A percentile compares a stretch with the other conserved stretches of the same genome.
phyloP scores from a whole-genome alignment of 164 flowering plant genomes.

The Cinnamomum micranthum region DNA sequence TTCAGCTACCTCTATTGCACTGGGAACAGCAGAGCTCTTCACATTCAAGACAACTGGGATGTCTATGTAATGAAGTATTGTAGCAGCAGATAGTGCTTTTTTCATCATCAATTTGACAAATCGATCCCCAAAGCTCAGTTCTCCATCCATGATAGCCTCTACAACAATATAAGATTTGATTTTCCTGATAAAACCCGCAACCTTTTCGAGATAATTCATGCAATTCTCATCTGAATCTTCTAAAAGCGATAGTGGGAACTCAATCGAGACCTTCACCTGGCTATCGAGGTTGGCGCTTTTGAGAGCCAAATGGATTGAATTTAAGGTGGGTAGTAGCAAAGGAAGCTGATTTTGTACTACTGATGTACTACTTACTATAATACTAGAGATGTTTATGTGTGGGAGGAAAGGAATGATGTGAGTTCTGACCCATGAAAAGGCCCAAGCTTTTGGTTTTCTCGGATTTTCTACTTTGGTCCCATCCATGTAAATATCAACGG shows the following conservation, averaged over 20 bases:
- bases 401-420: constrained; percentile 18
- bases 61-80: constrained; percentile 21
- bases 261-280: constrained; percentile 32
- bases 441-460: constrained; percentile 16
- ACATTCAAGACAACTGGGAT: constrained; percentile 32
- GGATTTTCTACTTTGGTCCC: constrained; percentile 12
- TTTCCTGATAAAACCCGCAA: constrained; percentile 26
- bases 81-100: constrained; percentile 24
- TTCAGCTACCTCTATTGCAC: constrained; percentile 23
- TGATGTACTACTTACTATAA: constrained; percentile 11
- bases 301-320: constrained; percentile 32
- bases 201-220: constrained; percentile 17
- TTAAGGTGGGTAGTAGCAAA: constrained; percentile 28
- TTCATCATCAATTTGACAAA: constrained; percentile 25
- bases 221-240: constrained; percentile 18
- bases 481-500: constrained; percentile 39
- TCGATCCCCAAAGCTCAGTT: constrained; percentile 30
- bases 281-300: constrained; percentile 18
- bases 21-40: constrained; percentile 26
- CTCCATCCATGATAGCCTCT: constrained; percentile 23
- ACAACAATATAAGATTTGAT: constrained; percentile 27
- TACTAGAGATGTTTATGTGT: constrained; percentile 29
- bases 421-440: constrained; percentile 32
- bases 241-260: constrained; percentile 27
- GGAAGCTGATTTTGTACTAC: constrained; percentile 1